Percentiles rank a stretch among this genome's conserved stretches.
phyloP scores from a whole-genome alignment of 2,329 filamentous ascomycete species.

The Colletotrichum sp. region DNA sequence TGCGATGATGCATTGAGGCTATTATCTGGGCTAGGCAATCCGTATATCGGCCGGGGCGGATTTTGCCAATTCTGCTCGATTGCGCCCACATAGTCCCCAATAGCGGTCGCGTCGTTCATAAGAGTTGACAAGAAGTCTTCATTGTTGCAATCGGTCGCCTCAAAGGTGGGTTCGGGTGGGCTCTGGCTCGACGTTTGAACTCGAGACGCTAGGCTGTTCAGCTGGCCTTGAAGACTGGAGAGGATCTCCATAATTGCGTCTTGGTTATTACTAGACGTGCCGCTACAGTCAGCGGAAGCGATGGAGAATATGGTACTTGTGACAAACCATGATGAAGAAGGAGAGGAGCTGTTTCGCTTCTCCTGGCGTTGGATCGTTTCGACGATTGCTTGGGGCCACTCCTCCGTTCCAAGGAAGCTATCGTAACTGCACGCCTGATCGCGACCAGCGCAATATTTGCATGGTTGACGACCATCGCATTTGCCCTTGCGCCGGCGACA shows the following conservation, averaged over 20 bases:
- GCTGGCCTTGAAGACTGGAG: neutral
- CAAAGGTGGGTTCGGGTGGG: neutral
- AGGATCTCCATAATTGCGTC: conserved; percentile 1
- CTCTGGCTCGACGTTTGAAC: neutral
- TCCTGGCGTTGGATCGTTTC: neutral
- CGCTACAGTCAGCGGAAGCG: neutral
- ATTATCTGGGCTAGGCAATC: conserved; percentile 30
- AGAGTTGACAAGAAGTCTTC: neutral
- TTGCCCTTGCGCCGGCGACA: conserved; percentile 28
- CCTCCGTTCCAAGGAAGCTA: neutral
- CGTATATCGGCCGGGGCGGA: conserved; percentile 24
- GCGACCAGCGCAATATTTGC: conserved; percentile 21
- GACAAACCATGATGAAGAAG: neutral
- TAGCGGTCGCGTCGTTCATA: neutral
- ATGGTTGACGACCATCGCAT: conserved; percentile 27
- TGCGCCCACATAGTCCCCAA: neutral
- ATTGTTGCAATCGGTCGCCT: neutral
- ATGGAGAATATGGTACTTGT: neutral
- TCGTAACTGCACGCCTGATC: conserved; percentile 20
- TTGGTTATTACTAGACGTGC: neutral
- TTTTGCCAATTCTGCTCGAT: neutral
- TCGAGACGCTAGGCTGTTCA: conserved; percentile 4
- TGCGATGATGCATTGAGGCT: conserved; percentile 25
- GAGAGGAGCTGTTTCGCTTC: neutral
- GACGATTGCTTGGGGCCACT: neutral